Evolutionary conservation across 768 basidiomycete species (phyloP).

Genomic region (Leccinum obscurum): DNA sequence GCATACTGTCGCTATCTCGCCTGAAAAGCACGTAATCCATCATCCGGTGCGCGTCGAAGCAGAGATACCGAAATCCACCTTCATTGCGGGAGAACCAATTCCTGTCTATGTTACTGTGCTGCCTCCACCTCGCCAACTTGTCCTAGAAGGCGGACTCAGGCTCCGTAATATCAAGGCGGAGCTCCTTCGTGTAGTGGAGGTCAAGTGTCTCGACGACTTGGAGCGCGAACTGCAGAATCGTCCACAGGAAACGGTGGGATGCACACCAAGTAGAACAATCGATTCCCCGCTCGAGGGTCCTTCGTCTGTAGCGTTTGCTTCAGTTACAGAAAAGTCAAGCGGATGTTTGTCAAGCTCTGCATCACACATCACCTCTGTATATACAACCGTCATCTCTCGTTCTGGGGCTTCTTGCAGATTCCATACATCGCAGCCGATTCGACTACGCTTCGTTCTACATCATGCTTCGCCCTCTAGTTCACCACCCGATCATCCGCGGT

Average conservation of each 20-base stretch:
- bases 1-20: constrained; percentile 53
- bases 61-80: constrained; percentile 71
- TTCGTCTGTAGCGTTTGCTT: constrained; percentile 28
- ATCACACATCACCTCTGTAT: constrained; percentile 40
- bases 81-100: constrained; percentile 70
- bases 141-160: constrained; percentile 68
- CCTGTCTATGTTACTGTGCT: constrained; percentile 82
- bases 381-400: constrained; percentile 64
- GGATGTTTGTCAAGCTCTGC: constrained; percentile 44
- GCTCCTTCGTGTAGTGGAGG: constrained; percentile 65
- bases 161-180: constrained; percentile 82
- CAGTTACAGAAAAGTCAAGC: constrained; percentile 29
- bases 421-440: constrained; percentile 72
- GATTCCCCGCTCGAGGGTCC: constrained; percentile 31
- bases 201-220: constrained; percentile 44
- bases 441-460: constrained; percentile 79
- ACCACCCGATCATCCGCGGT: constrained; percentile 46
- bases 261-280: constrained; percentile 13
- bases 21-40: constrained; percentile 56
- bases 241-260: constrained; percentile 19
- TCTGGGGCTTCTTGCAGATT: constrained; percentile 94
- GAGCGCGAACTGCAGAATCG: constrained; percentile 36
- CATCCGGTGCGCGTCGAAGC: constrained; percentile 69
- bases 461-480: constrained; percentile 52
- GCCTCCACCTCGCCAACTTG: constrained; percentile 64